Evolutionary conservation across 192 early-diverging fungal genomes (phyloP), one percentile per base, ranked within the genome.

Genomic region (Haplosporangium gracile): DNA sequence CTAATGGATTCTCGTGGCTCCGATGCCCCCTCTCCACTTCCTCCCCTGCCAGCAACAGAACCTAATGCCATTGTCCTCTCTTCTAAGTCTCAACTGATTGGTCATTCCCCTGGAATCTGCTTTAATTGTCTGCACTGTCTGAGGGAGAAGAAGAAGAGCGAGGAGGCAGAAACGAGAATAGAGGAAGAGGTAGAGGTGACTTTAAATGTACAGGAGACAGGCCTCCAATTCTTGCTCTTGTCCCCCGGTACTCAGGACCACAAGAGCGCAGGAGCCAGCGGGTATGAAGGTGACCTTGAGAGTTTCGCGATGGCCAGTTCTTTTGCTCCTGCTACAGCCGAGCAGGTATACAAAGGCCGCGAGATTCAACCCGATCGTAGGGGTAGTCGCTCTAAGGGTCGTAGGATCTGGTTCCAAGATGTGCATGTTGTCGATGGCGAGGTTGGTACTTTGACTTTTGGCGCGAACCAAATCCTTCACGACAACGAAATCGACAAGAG

Each of bases 231-330:
- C 26, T 29, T 65, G 60, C 9, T 15, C 7, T 32, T 32, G 20
- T 7, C 69, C 6, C 5, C 43, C 24, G 71, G 49, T 29, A 29
- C 26, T 34, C 42, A 29, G 26, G 51, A 29, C 22, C 60, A 34
- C 36, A 75, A 8, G 26, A 63, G 40, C 26, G 26, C 42, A 7
- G 40, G 6, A 42, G 4, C 39, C 15, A 26, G 13, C 4, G 71
- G 26, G 24, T 70, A 65, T 20, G 78, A 68, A 10, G 32, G 38
- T 55, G 78, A 68, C 43, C 42, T 40, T n/a, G 71, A 79, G 29
- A 79, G 70, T 47, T 79, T 73, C 7, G 45, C 26, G 20, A 65
- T 29, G 7, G 78, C 78, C 4, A 65, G 78, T 51, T 65, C 42
- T 15, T 74, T 72, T 20, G 20, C 42, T 51, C 40, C 39, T 16